Evolutionary conservation across 495 filamentous ascomycete genomes (phyloP).

Genomic region (Acidiella bohemica): DNA sequence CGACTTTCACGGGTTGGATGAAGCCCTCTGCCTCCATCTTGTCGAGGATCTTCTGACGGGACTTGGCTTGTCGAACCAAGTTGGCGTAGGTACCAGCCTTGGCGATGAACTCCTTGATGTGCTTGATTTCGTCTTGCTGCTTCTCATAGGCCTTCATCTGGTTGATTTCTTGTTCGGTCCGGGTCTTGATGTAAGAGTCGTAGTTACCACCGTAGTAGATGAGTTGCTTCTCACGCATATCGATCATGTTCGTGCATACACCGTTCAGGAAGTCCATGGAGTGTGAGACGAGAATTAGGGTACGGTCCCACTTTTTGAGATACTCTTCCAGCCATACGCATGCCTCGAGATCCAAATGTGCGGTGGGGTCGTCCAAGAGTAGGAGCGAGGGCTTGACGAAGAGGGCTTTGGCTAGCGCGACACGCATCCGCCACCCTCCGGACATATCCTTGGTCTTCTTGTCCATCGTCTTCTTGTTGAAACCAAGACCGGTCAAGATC

Average conservation of each 20-base stretch:
- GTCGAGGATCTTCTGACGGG: constrained; percentile 97
- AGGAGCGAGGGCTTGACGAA: constrained; percentile 96
- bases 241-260: constrained; percentile 97
- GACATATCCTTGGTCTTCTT: constrained; percentile 99
- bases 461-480: constrained; percentile 92
- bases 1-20: constrained; percentile 74
- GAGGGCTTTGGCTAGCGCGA: constrained; percentile 90
- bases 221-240: constrained; percentile 83
- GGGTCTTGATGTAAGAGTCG: constrained; percentile 90
- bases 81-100: constrained; percentile 99
- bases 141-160: constrained; percentile 98
- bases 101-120: constrained; percentile 99
- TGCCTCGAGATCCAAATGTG: constrained; percentile 97
- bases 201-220: constrained; percentile 99
- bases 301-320: constrained; percentile 98
- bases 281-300: constrained; percentile 94
- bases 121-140: constrained; percentile 96
- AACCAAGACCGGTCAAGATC: constrained; percentile 96
- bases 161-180: constrained; percentile 87
- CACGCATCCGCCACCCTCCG: constrained; percentile 99
- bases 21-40: constrained; percentile 99
- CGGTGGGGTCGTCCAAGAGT: constrained; percentile 94
- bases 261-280: constrained; percentile 98
- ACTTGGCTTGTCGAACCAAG: constrained; percentile 96
- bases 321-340: constrained; percentile 99